Base-by-base conservation (phyloP, 208 protist species). In the Trypanosoma vivax region DNA sequence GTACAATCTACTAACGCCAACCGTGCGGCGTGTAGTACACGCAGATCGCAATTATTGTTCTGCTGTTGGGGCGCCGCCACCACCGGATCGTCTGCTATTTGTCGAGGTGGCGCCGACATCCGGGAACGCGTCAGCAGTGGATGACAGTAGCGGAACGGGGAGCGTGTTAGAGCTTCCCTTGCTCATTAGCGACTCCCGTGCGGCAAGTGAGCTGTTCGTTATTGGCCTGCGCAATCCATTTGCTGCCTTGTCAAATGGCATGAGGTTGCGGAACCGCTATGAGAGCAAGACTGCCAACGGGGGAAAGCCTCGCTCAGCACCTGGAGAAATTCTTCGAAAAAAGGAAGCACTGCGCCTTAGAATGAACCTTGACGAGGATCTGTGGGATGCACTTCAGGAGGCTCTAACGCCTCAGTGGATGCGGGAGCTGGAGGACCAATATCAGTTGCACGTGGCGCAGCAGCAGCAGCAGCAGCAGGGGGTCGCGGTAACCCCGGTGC, bases 1-100 rank as follows among this genome's bases (percentile, higher is more conserved):
- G 29, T 98, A 63, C 78, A 70, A 56, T 53, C 67, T 83, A 50
- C 81, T 70, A 56, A 79, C 76, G 92, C 94, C 33, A 31, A 60
- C 23, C 66, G 98, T 76, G 45, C 83, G 79, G 2, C 71, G 70
- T 7, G 71, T 73, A 13, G 46, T 84, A 7, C 70, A 87, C 27
- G 62, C 30, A 57, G 28, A 56, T 92, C n/a, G 87, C 81, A 6
- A 72, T 28, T 18, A 16, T 29, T 33, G 29, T 47, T 21, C 18
- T 27, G 33, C 21, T 40, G 50, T 25, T 31, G 16, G 34, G 23
- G 61, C 74, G 25, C 74, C 77, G 7, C 60, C 65, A 6, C 60
- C 81, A 23, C 70, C 74, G 2, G 13, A 59, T 42, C 19, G 29
- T 16, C 14, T 89, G 6, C 13, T 48, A 6, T 83, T 82, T 25